Evolutionary conservation across 169 alveolate genomes (phyloP).

Genomic region (Plasmodium fragile): DNA sequence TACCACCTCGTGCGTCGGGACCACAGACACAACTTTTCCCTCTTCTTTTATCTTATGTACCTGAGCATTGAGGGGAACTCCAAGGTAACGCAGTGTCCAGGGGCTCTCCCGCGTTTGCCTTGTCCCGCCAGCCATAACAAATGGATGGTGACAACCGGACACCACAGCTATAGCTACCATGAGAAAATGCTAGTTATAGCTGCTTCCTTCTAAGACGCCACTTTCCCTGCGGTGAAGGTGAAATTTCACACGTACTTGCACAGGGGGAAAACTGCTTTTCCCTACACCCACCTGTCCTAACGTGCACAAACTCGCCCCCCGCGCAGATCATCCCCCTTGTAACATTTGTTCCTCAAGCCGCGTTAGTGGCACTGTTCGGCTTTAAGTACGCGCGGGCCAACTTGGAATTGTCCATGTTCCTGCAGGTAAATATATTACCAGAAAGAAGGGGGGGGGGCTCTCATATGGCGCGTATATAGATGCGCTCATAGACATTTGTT

Average conservation of each 20-base stretch:
- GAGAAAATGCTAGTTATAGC: neutral
- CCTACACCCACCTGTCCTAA: neutral
- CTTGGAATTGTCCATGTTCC: conserved; percentile 78
- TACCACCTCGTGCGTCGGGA: conserved; percentile 97
- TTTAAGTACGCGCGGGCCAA: conserved; percentile 83
- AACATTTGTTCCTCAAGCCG: conserved; percentile 86
- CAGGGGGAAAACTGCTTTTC: neutral
- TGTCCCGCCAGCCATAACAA: neutral
- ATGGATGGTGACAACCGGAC: neutral
- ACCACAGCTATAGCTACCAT: neutral
- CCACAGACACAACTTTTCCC: conserved; percentile 97
- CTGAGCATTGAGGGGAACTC: conserved; percentile 80
- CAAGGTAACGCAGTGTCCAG: conserved; percentile 77
- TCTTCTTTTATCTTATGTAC: conserved; percentile 95
- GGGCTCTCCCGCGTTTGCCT: neutral
- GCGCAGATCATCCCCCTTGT: conserved; percentile 80
- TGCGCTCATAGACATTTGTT: neutral
- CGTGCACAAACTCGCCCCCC: neutral
- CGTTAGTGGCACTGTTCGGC: conserved; percentile 79
- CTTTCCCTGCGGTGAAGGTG: conserved; percentile 4
- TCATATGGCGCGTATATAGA: neutral
- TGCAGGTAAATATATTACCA: conserved; percentile 54
- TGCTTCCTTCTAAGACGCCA: neutral
- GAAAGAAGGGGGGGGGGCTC: neutral
- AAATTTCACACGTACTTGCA: neutral